Conservation (phyloP, 192 early-diverging fungal genomes). For the Cladochytrium replicatum region DNA sequence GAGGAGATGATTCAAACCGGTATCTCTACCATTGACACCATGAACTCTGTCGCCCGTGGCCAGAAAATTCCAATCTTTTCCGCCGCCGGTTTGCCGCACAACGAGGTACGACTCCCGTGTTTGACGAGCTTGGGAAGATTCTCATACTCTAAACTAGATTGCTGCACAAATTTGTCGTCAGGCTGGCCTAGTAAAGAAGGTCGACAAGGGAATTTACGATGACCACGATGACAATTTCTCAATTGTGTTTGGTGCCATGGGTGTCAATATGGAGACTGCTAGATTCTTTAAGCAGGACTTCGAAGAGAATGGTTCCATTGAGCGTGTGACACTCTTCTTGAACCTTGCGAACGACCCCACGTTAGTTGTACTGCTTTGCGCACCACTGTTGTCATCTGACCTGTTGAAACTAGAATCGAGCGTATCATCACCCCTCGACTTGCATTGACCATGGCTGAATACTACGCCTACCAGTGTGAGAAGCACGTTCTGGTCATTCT, state of each 20-base stretch:
- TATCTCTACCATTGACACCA: slow-evolving; percentile 82
- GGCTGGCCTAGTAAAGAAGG: slow-evolving; percentile 74
- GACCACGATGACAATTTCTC: slow-evolving; percentile 93
- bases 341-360: slow-evolving; percentile 89
- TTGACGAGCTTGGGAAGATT: not conserved
- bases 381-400: too few relatives aligned
- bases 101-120: slow-evolving; percentile 68
- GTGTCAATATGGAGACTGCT: slow-evolving; percentile 89
- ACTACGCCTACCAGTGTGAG: slow-evolving; percentile 84
- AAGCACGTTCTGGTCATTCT: slow-evolving; percentile 86
- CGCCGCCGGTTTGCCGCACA: slow-evolving; percentile 78
- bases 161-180: slow-evolving; percentile 87
- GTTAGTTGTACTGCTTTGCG: too few relatives aligned
- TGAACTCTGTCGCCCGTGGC: slow-evolving; percentile 89
- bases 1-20: slow-evolving; percentile 92
- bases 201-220: slow-evolving; percentile 88
- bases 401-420: slow-evolving; percentile 51
- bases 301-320: slow-evolving; percentile 85
- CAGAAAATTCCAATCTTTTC: slow-evolving; percentile 92
- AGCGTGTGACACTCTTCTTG: slow-evolving; percentile 81
- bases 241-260: slow-evolving; percentile 88
- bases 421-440: slow-evolving; percentile 86
- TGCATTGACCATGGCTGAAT: slow-evolving; percentile 83
- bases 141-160: slow-evolving; percentile 41
- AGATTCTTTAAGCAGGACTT: slow-evolving; percentile 92